Evolutionary conservation across 2,329 filamentous ascomycete genomes (phyloP), one percentile per base, ranked within the genome.

Genomic region (Xylariaceae sp.): DNA sequence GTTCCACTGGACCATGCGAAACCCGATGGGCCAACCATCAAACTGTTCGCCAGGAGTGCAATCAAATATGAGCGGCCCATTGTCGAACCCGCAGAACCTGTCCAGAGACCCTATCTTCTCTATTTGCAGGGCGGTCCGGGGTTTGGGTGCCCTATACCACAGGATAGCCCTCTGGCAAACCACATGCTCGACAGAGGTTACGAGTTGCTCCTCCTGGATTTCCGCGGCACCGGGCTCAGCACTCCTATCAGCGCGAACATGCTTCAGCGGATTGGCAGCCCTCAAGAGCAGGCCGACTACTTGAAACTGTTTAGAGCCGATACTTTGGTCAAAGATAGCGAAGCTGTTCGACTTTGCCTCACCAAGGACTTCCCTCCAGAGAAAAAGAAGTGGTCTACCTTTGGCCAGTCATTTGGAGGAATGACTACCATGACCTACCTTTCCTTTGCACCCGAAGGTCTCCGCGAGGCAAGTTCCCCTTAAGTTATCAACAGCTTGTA

Each of bases 321-420:
- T 66, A 93, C 79, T 61, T 94, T 95, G 41, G 90, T 97, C 33
- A 82, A 80, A 37, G 92, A 97, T 60, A 88, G 86, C 53, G 92
- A 97, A 64, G 89, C 91, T 4, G 81, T 97, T 23, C 80, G 92
- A 5, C 78, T 82, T 57, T 84, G 77, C 32, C 72, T 97, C 43
- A 93, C 86, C 0, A 70, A 74, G 5, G 80, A 83, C 41, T 86
- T 82, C 57, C 82, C 86, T 0, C 71, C 77, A 19, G 79, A 85
- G 38, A 82, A 86, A 62, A 79, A 82, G 63, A 83, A 84, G 62
- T 96, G 91, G 92, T 86, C 83, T 47, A 77, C 93, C 22, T 85
- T 95, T 51, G 92, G 92, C 7, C 92, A 96, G 68, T 91, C 85
- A 14, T 97, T 95, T 65, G 92, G 92, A 32, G 92, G 92, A 1